Conservation (phyloP, 495 filamentous ascomycete genomes). For the Filosporella fistucella region DNA sequence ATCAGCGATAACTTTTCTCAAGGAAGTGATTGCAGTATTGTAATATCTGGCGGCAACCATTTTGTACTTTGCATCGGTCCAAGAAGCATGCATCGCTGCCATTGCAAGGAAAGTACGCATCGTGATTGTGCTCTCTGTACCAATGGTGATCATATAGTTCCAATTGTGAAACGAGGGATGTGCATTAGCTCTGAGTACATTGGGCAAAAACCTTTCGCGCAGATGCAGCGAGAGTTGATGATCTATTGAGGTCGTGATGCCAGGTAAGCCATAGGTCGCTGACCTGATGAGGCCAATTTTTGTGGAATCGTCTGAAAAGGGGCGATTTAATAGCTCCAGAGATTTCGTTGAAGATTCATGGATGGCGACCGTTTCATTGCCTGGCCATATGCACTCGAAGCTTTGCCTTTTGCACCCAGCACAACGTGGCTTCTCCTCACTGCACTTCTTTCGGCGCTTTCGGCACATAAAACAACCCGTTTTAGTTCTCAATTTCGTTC, state of each 20-base stretch:
- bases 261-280: constrained; percentile 3
- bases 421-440: constrained; percentile 80
- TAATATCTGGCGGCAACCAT: constrained; percentile 6
- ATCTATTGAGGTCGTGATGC: constrained; percentile 11
- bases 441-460: constrained; percentile 90
- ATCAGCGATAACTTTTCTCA: constrained; percentile 3
- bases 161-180: constrained; percentile 8
- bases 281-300: constrained; percentile 2
- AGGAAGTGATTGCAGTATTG: constrained; percentile 3
- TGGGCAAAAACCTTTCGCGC: constrained; percentile 5
- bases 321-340: not conserved
- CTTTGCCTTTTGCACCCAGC: constrained; percentile 4
- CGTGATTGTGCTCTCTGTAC: not conserved
- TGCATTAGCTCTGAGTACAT: constrained; percentile 4
- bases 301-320: constrained; percentile 3
- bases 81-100: constrained; percentile 13
- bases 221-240: constrained; percentile 7
- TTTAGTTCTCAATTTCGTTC: constrained; percentile 48
- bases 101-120: constrained; percentile 9
- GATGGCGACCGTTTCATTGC: not conserved
- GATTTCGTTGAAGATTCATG: no score
- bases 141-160: not conserved
- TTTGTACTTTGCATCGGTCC: constrained; percentile 6
- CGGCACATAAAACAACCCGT: constrained; percentile 89
- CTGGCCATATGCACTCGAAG: constrained; percentile 8